Base-by-base conservation (phyloP, 148 eudicot species). In the Vaccinium myrtillus region DNA sequence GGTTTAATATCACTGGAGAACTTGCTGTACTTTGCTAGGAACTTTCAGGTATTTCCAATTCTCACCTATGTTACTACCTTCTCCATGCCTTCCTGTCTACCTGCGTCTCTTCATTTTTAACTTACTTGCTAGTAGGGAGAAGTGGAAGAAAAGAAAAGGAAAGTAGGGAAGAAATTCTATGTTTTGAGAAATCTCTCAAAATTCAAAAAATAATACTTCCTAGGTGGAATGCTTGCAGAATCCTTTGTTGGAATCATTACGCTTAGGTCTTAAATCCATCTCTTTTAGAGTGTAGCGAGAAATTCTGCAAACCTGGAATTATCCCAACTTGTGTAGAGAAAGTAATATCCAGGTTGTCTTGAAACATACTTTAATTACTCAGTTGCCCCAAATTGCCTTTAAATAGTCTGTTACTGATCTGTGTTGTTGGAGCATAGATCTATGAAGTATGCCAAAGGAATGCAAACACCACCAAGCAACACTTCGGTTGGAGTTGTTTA, bases 1-100 rank as follows among this genome's bases (percentile, higher is more conserved):
- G 99, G 99, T 84, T 94, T 90, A 81, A 94, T 97, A 89, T 95
- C 99, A 7, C 85, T 95, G 91, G 98, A 97, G 89, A 97, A 97
- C 87, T 90, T 97, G 83, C 83, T 97, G 83, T 97, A 86, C 81
- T 93, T 97, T 82, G 98, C 94, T n/a, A 92, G 88, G 89, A 91
- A 89, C 73, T 97, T 93, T 76, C 98, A 93, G 87, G 99, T 97
- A 90, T 77, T 91, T 75, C 36, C 53, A 48, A 67, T 77, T 61
- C 80, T 79, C 77, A 51, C 48, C 59, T 49, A 43, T 78, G 19
- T 61, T 51, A 12, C 25, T 43, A 14, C 53, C 27, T 46, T 32
- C 32, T 74, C 75, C 36, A 30, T 55, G 58, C 59, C 8, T 11
- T 13, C 54, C 8, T 36, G 23, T 58, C 15, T 43, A 5, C 50